Evolutionary conservation across 768 basidiomycete species (phyloP), one percentile per base, ranked within the genome.

Genomic region (Suillus subluteus): DNA sequence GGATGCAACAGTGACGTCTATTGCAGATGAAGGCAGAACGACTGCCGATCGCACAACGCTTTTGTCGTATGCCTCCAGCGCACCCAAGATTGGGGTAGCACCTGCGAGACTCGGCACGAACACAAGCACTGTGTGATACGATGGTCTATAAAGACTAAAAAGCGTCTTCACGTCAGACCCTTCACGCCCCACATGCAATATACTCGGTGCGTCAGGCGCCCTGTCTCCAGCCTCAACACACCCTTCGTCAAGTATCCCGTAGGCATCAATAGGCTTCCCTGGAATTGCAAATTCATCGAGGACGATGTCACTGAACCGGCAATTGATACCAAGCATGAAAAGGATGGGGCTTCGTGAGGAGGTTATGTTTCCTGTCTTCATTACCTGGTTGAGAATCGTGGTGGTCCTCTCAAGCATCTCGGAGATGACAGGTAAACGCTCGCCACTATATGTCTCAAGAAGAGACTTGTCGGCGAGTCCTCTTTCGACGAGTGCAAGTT

Each of bases 291-390:
- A 61, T 4, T 66, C 67, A 16, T 65, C 67, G 35, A 69, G 54
- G 41, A 69, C 38, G 43, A 69, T 66, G 38, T 56, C 18, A 52
- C 69, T 63, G 64, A 30, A 65, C 46, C 69, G 55, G 64, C 64
- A 65, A 63, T 70, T 70, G 66, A 71, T 58, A 40, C 65, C 64
- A 41, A 86, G 79, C 71, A 83, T 82, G 18, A n/a, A 50, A 12
- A 68, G 56, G 21, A 59, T 54, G 15, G 52, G 52, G 16, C 7
- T 73, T 68, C 6, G 82, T 66, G 1, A 0, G 11, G 9, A 1
- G 67, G 1, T 62, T 65, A 26, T 73, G 71, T 18, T 41, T 38
- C 9, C 46, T 48, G 44, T 23, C 37, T 23, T 61, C n/a, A 63
- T 35, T 23, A 58, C 50, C 23, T 65, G 35, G 12, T 48, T 52